A percentile compares a stretch with the other conserved stretches of the same genome.
Conservation (phyloP, 768 basidiomycete species). For the Chalciporus sphaerocephalus region DNA sequence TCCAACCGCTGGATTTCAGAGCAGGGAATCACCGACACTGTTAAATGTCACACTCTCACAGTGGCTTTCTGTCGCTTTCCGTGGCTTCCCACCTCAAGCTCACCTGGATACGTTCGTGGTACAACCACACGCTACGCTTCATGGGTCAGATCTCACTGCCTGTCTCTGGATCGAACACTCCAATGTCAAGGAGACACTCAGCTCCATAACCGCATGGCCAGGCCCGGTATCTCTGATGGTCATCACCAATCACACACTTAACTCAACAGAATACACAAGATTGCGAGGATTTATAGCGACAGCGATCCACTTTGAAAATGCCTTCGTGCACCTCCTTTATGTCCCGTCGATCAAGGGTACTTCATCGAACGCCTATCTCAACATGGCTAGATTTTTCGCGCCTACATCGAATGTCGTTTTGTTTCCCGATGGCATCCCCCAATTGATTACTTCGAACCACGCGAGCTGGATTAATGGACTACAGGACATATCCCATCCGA, state of each 20-base stretch:
- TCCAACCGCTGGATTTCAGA: not conserved
- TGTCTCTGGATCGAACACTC: conserved; percentile 47
- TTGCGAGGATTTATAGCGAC: conserved; percentile 17
- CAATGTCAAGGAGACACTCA: conserved; percentile 31
- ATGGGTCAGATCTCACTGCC: conserved; percentile 34
- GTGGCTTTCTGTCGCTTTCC: conserved; percentile 35
- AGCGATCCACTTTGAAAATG: conserved; percentile 12
- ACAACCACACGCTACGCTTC: conserved; percentile 12
- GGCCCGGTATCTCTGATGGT: conserved; percentile 51
- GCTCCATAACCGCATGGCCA: conserved; percentile 41
- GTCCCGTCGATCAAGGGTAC: conserved; percentile 33
- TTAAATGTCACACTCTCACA: conserved; percentile 29
- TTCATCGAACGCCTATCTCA: conserved; percentile 53
- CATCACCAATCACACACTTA: conserved; percentile 34
- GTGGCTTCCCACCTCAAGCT: conserved; percentile 22
- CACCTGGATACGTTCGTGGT: conserved; percentile 38
- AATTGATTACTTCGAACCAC: conserved; percentile 14
- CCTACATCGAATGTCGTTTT: conserved; percentile 44
- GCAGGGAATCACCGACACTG: conserved; percentile 18
- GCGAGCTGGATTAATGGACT: conserved; percentile 15
- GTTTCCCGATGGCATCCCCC: conserved; percentile 45
- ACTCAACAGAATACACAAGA: conserved; percentile 20
- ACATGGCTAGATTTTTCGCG: conserved; percentile 60
- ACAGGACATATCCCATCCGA: conserved; percentile 17
- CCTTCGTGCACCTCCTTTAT: conserved; percentile 48